Conservation (phyloP, 2,329 filamentous ascomycete species). For the Kalmusia sp. region DNA sequence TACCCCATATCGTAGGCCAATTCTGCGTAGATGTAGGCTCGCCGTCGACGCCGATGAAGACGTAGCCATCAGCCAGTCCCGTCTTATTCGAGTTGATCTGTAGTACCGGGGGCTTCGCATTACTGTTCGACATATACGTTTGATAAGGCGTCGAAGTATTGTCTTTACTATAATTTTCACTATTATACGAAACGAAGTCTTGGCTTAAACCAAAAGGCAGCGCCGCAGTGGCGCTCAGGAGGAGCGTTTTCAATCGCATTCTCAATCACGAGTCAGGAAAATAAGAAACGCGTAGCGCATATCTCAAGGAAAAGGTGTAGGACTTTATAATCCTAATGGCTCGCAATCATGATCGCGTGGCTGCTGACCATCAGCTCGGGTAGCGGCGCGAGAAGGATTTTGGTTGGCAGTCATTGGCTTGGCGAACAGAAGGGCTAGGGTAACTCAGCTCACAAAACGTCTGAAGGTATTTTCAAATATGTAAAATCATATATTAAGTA, state of each 20-base stretch:
- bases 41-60: slow-evolving; percentile 25
- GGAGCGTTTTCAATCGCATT: background rate
- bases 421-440: too few species aligned
- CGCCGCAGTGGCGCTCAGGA: background rate
- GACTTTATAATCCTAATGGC: too few species aligned
- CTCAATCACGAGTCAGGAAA: too few species aligned
- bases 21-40: slow-evolving; percentile 25
- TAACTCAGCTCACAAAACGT: too few species aligned
- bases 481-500: too few species aligned
- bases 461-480: too few species aligned
- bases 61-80: slow-evolving; percentile 17
- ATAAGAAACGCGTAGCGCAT: background rate
- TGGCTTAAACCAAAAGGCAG: slow-evolving; percentile 15
- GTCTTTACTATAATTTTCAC: slow-evolving; percentile 17
- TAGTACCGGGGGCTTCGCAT: slow-evolving; percentile 22
- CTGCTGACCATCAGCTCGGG: background rate
- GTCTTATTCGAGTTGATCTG: slow-evolving; percentile 22
- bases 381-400: background rate
- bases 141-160: slow-evolving; percentile 21
- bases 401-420: too few species aligned
- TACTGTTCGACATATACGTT: slow-evolving; percentile 22
- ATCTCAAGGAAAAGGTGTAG: background rate
- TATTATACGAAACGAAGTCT: slow-evolving; percentile 22
- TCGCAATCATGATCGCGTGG: too few species aligned
- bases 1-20: slow-evolving; percentile 25